phyloP scores from a whole-genome alignment of 2,329 filamentous ascomycete genomes.

The Conoideocrella luteorostrata region DNA sequence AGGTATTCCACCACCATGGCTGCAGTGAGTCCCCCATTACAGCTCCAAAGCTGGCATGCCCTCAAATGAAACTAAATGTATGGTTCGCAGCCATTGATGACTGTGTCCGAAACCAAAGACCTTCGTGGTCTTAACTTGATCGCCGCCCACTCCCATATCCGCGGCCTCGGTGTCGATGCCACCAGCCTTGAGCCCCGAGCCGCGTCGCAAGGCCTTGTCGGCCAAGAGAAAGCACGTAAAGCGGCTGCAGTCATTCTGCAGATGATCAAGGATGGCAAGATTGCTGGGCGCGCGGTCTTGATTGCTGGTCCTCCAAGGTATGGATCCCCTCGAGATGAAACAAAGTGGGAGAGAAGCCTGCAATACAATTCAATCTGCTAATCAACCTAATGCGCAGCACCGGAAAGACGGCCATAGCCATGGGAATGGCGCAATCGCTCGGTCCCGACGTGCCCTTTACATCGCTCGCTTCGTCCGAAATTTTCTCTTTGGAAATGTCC shows the following conservation, averaged over 20 bases:
- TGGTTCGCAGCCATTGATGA: conserved; percentile 51
- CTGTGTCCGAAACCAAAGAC: conserved; percentile 92
- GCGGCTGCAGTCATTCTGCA: conserved; percentile 93
- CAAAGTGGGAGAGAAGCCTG: too few species aligned
- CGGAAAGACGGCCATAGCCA: conserved; percentile 96
- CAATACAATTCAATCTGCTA: background rate
- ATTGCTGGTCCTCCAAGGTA: conserved; percentile 89
- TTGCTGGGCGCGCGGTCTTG: conserved; percentile 87
- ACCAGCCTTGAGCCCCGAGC: conserved; percentile 83
- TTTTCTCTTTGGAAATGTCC: conserved; percentile 98
- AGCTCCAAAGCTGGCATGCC: too few species aligned
- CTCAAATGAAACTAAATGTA: conserved; percentile 1
- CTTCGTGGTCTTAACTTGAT: conserved; percentile 95
- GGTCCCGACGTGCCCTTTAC: conserved; percentile 95
- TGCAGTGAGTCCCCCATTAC: conserved; percentile 36
- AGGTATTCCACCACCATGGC: conserved; percentile 34
- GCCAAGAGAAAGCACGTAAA: conserved; percentile 93
- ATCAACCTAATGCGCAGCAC: conserved; percentile 52
- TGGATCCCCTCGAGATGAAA: too few species aligned
- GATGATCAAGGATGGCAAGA: conserved; percentile 99
- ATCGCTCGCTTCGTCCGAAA: conserved; percentile 89
- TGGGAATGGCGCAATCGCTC: conserved; percentile 96
- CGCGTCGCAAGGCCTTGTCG: conserved; percentile 86
- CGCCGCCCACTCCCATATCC: conserved; percentile 95
- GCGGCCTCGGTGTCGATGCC: conserved; percentile 85